Conservation (phyloP, 306 rosid genomes). For the Begonia loranthoides region DNA sequence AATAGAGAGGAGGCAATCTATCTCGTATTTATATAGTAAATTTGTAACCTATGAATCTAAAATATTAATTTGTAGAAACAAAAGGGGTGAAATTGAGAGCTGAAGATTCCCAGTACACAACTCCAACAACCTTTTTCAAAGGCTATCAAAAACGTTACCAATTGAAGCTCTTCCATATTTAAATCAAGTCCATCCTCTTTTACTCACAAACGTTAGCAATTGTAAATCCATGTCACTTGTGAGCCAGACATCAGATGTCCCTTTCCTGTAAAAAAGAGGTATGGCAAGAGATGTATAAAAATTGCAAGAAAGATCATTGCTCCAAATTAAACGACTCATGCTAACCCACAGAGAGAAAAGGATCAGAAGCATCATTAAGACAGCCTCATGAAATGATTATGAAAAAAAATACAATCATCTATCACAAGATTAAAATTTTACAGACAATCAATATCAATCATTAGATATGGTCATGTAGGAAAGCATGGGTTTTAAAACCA, state of each 20-base stretch:
- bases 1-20: conserved; percentile 7
- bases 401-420: too few relatives aligned
- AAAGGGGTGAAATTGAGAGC: conserved; percentile 6
- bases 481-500: too few relatives aligned
- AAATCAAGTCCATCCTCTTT: conserved; percentile 9
- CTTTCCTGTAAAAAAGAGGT: conserved; percentile 36
- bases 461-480: too few relatives aligned
- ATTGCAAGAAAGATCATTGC: too few relatives aligned
- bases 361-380: too few relatives aligned
- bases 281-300: neutral
- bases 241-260: conserved; percentile 14
- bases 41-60: conserved; percentile 11
- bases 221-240: too few relatives aligned
- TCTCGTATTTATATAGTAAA: conserved; percentile 15
- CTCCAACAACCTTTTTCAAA: conserved; percentile 26
- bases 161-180: conserved; percentile 20
- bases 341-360: too few relatives aligned
- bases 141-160: conserved; percentile 20
- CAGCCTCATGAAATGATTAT: too few relatives aligned
- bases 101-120: conserved; percentile 14
- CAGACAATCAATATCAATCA: too few relatives aligned
- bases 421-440: too few relatives aligned
- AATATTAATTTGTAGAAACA: neutral
- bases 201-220: neutral
- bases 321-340: too few relatives aligned